These are phyloP conservation scores for Eucalyptus cloeziana DNA, from an alignment of 345 rosid genomes.

Conservation along the genomic window DNA sequence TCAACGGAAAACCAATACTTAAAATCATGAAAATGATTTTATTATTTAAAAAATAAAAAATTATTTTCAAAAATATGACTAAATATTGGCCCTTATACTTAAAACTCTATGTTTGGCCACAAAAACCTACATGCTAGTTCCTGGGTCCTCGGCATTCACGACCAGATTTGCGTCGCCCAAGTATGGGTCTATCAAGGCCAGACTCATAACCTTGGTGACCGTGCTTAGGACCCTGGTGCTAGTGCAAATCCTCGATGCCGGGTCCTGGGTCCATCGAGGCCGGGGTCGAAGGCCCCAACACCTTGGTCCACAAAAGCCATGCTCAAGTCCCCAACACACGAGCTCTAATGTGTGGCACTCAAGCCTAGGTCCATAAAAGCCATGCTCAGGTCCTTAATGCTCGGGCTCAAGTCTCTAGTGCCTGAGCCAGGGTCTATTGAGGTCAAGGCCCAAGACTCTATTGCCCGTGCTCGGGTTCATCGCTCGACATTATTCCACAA, in stretches of 20 bases:
- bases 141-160: fast-evolving
- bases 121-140: fast-evolving
- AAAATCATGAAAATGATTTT: no score
- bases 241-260: fast-evolving
- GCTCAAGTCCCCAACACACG: fast-evolving
- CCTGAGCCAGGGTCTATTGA: fast-evolving
- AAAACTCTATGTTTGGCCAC: no score
- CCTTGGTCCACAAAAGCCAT: no score
- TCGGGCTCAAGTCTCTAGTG: fast-evolving
- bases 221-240: no score
- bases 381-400: no score
- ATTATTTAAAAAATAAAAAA: no score
- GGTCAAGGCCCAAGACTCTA: no score
- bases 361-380: no score
- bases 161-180: fast-evolving
- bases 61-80: no score
- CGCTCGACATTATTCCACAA: fast-evolving
- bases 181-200: fast-evolving
- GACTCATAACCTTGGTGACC: fast-evolving
- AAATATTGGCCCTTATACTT: fast-evolving
- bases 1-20: no score
- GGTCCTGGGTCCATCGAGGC: fast-evolving
- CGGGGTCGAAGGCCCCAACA: fast-evolving
- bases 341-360: fast-evolving
- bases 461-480: fast-evolving